Evolutionary conservation across 1,139 yeast species (phyloP).

Genomic region (Blastobotrys capitulatus): DNA sequence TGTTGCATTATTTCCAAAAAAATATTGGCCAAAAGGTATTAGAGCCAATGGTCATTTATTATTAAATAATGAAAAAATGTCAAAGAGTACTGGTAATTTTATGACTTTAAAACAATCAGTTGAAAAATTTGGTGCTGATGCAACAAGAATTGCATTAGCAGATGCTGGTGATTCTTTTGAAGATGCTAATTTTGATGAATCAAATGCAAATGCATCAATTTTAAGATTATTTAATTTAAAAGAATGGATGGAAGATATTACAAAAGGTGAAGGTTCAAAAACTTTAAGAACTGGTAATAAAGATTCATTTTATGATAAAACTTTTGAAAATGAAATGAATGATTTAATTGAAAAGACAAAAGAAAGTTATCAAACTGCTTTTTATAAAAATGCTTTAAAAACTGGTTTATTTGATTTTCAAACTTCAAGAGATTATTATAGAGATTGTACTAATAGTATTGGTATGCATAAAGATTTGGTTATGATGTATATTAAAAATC

Average conservation of each 20-base stretch:
- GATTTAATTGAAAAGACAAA: constrained; percentile 66
- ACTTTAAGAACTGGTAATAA: constrained; percentile 62
- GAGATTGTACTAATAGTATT: constrained; percentile 60
- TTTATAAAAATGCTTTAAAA: constrained; percentile 86
- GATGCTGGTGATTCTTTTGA: constrained; percentile 98
- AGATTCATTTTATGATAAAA: constrained; percentile 70
- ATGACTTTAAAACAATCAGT: constrained; percentile 83
- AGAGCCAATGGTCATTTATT: constrained; percentile 94
- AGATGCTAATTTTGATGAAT: constrained; percentile 97
- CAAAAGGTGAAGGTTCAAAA: constrained; percentile 40
- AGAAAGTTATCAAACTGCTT: constrained; percentile 62
- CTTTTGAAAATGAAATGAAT: constrained; percentile 94
- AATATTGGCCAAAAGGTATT: constrained; percentile 89
- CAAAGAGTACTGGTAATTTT: constrained; percentile 96
- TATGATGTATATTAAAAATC: constrained; percentile 74
- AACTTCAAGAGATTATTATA: constrained; percentile 90
- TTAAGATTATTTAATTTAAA: constrained; percentile 85
- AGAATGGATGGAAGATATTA: constrained; percentile 88
- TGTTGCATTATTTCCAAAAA: constrained; percentile 86
- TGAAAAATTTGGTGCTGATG: constrained; percentile 94
- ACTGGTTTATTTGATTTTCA: constrained; percentile 91
- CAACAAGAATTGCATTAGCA: constrained; percentile 93
- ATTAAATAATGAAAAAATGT: constrained; percentile 96
- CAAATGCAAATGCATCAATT: constrained; percentile 96
- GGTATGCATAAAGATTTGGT: constrained; percentile 82